Evolutionary conservation across 441 rosid genomes (phyloP).

Genomic region (Arabidopsis lyrata): DNA sequence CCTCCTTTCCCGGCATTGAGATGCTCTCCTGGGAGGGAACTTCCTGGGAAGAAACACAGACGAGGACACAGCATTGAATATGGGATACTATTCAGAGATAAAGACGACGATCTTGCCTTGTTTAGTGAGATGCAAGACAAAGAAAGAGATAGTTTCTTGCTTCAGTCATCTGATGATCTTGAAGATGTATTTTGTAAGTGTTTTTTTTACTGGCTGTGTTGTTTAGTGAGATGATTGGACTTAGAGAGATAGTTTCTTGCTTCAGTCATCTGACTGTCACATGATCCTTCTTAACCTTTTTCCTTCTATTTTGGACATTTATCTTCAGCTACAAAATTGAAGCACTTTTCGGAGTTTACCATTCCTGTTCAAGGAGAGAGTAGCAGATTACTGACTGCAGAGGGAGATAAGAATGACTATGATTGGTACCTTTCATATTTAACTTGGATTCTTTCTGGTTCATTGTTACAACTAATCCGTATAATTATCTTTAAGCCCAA

Average conservation of each 20-base stretch:
- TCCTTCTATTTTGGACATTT: constrained; percentile 35
- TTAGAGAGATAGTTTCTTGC: not conserved
- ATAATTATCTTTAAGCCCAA: not conserved
- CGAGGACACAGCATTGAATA: constrained; percentile 88
- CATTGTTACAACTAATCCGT: not conserved
- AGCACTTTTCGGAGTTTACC: constrained; percentile 80
- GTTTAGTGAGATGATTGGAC: not conserved
- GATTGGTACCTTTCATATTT: constrained; percentile 70
- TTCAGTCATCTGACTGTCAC: constrained; percentile 33
- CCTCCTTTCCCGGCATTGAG: constrained; percentile 92
- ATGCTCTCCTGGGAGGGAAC: constrained; percentile 81
- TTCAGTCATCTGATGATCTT: constrained; percentile 76
- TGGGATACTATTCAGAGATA: constrained; percentile 63
- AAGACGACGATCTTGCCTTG: constrained; percentile 91
- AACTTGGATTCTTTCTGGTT: constrained; percentile 4
- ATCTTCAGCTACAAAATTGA: constrained; percentile 78
- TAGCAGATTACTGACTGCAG: constrained; percentile 84
- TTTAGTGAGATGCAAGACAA: constrained; percentile 90
- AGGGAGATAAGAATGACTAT: constrained; percentile 95
- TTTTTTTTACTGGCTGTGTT: constrained; percentile 32
- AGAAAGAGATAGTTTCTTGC: constrained; percentile 86
- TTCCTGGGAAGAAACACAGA: constrained; percentile 68
- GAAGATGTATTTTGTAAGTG: constrained; percentile 89
- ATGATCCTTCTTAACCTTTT: not conserved
- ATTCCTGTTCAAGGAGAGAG: constrained; percentile 88